Evolutionary conservation across 2,329 filamentous ascomycete genomes (phyloP), one percentile per base, ranked within the genome.

Genomic region (Fusarium fracticaudum): DNA sequence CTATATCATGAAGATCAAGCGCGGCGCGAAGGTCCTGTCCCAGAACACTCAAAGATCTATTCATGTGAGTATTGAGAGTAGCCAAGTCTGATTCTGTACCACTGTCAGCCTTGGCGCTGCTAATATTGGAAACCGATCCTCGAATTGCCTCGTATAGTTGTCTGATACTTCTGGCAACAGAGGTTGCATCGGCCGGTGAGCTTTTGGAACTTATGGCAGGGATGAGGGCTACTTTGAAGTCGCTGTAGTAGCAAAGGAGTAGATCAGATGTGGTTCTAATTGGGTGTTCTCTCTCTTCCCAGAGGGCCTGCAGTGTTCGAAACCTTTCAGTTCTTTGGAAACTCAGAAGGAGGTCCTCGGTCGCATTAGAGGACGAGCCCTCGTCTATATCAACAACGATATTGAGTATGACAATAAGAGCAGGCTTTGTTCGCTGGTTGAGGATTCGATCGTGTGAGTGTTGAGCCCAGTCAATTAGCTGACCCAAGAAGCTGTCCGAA

Each of bases 321-420:
- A 62, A 72, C 0, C 55, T 37, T 8, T 60, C 48, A 8, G 69
- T 67, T 7, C 40, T 38, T 31, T 72, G 47, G 4, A 70, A 72
- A 29, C 67, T 64, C 0, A 22, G n/a, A 20, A 72, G 62, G 0
- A 72, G 53, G 1, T 50, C n/a, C 5, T 43, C 22, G 0, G 68
- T 60, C 5, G 45, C 29, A 15, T 53, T 9, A 17, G 18, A 26
- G 2, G 22, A 29, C 20, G 29, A 12, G 7, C 15, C 26, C 0
- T 14, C 37, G 14, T 38, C 44, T 1, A 40, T 12, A 11, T 60
- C 48, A 17, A 41, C 44, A 17, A 66, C 53, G 18, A 69, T 73
- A n/a, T 73, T 73, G 6, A 72, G 7, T 1, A 73, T 54, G 2
- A 73, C 66, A 40, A 73, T 72, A 3, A 73, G 48, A 29, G 64